phyloP scores from a whole-genome alignment of 1,139 yeast species.

The Debaryomyces sp. region DNA sequence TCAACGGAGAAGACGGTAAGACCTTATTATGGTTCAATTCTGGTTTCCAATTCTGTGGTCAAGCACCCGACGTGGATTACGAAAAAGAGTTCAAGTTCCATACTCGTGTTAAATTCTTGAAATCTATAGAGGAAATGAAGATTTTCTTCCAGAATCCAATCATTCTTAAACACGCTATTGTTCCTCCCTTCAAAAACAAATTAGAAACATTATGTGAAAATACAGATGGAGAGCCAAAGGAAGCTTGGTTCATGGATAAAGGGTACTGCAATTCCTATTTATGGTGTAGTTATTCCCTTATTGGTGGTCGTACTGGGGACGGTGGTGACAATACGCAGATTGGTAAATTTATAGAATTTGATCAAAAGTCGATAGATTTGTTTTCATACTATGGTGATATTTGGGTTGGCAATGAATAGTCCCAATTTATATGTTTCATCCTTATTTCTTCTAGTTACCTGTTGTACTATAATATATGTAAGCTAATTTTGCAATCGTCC shows the following conservation, averaged over 20 bases:
- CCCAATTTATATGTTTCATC: background rate
- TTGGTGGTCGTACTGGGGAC: conserved; percentile 35
- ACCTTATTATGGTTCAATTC: conserved; percentile 38
- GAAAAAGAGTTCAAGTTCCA: conserved; percentile 26
- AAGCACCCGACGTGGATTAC: conserved; percentile 25
- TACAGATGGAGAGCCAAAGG: conserved; percentile 29
- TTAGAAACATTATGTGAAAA: conserved; percentile 27
- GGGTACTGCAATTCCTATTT: conserved; percentile 43
- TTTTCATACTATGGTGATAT: conserved; percentile 35
- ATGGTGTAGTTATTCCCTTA: conserved; percentile 48
- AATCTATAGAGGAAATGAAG: conserved; percentile 21
- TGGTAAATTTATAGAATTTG: conserved; percentile 30
- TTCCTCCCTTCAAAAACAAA: conserved; percentile 34
- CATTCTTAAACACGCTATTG: conserved; percentile 26
- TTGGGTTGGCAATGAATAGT: conserved; percentile 36
- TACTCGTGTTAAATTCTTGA: conserved; percentile 22
- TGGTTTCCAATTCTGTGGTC: conserved; percentile 36
- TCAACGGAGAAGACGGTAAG: conserved; percentile 32
- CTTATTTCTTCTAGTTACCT: background rate
- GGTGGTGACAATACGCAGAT: conserved; percentile 27
- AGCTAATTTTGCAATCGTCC: background rate
- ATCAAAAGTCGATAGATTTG: conserved; percentile 21
- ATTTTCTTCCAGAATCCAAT: conserved; percentile 27
- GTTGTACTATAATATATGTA: background rate
- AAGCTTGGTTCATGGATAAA: conserved; percentile 34